These are phyloP conservation scores for Coniochaeta pulveracea DNA, from an alignment of 2,329 filamentous ascomycete species.

Conservation along the genomic window DNA sequence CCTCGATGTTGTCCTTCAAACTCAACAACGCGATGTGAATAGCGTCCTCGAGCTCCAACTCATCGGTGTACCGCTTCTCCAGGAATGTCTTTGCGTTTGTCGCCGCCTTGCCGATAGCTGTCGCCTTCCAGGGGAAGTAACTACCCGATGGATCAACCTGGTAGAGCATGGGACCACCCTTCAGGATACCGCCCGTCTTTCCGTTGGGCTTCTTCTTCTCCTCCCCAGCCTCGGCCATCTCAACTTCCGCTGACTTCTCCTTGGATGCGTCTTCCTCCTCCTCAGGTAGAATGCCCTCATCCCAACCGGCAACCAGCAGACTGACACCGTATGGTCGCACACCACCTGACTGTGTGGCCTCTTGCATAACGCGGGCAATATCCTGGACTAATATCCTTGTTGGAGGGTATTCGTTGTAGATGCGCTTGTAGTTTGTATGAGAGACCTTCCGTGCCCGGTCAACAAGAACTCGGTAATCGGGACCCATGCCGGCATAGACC, in stretches of 20 bases:
- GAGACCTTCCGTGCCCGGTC: constrained; percentile 98
- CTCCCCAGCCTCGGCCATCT: constrained; percentile 37
- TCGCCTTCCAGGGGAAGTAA: constrained; percentile 99
- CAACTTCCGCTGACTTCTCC: constrained; percentile 34
- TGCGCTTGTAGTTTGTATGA: constrained; percentile 97
- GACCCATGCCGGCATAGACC: constrained; percentile 99
- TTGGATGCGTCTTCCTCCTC: constrained; percentile 50
- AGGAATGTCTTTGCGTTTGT: constrained; percentile 98
- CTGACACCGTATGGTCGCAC: constrained; percentile 95
- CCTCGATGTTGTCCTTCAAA: constrained; percentile 97
- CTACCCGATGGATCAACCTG: constrained; percentile 98
- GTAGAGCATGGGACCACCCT: constrained; percentile 94
- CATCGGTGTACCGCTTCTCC: constrained; percentile 98
- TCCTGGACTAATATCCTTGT: constrained; percentile 98
- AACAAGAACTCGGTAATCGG: constrained; percentile 93
- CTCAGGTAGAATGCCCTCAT: constrained; percentile 89
- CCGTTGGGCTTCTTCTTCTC: constrained; percentile 64
- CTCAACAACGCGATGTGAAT: constrained; percentile 97
- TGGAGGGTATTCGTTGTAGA: constrained; percentile 99
- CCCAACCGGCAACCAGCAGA: constrained; percentile 92
- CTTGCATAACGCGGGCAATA: constrained; percentile 94
- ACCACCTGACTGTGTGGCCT: constrained; percentile 95
- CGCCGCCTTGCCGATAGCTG: constrained; percentile 96
- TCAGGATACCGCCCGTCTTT: constrained; percentile 91
- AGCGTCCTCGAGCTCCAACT: constrained; percentile 91